Base-by-base conservation (phyloP, 2,329 filamentous ascomycete genomes). In the Neofusicoccum ribis region DNA sequence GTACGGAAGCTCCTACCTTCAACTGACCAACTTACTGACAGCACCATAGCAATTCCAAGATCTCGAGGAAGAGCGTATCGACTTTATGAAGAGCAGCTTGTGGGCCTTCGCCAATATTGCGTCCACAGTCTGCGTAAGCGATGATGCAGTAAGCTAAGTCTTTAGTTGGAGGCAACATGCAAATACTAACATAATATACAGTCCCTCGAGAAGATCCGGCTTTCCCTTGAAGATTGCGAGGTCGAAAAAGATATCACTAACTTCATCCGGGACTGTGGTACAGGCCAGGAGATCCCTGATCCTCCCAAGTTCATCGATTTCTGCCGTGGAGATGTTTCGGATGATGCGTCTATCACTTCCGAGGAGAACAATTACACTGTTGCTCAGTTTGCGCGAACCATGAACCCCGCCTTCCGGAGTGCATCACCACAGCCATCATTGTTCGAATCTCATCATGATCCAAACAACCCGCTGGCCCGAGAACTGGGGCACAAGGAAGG, bases 271-370 rank as follows among this genome's bases (percentile, higher is more conserved):
- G 93, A 96, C 54, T 86, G 81, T 69, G 94, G 94, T 23, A 99
- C 95, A 2, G 93, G 95, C 5, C 94, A 98, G 77, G 96, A 99
- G 77, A 99, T 99, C 52, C 96, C 95, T 1, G 95, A 97, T 76
- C 88, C 95, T 27, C 95, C 95, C 49, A 97, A 93, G 77, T 99
- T 97, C 77, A 97, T 99, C 86, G 97, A 99, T 82, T 99, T 98
- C 78, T 96, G 92, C 76, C 90, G 95, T 11, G 95, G 94, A 15
- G 93, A 97, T 75, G 84, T 85, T 43, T 81, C 89, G 63, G 95
- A 99, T 71, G 88, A 87, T 43, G 88, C 88, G 70, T 97, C 94
- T 1, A 92, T 95, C 68, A 83, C 86, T 11, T 94, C 91, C 0
- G 93, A 96, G 23, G 93, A 97, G 68, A 92, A 93, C 4, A 88